phyloP scores from a whole-genome alignment of 148 eudicot genomes.

The Bassia scoparia region DNA sequence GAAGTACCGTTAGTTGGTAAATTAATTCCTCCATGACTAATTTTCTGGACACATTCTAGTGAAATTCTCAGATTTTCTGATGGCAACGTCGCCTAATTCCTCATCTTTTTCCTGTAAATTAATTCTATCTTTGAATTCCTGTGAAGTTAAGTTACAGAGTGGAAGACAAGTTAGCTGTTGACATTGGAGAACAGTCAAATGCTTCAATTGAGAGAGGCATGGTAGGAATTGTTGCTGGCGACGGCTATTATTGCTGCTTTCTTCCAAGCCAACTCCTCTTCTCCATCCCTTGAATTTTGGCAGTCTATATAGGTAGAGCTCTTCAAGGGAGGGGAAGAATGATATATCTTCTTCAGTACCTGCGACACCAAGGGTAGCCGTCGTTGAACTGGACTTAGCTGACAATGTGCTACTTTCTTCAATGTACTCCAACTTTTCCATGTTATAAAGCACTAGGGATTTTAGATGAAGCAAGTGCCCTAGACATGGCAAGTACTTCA shows the following conservation, averaged over 20 bases:
- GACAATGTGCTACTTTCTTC: not conserved
- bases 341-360: not conserved
- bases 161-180: not conserved
- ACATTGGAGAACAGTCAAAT: not conserved
- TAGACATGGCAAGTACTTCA: not conserved
- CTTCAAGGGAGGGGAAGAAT: conserved; percentile 4
- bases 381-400: too few relatives aligned
- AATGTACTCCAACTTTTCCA: not conserved
- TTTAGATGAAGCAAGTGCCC: not conserved
- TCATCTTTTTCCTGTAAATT: not conserved
- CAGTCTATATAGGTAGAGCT: not conserved
- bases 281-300: conserved; percentile 7
- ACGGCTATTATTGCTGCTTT: not conserved
- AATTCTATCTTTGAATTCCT: not conserved
- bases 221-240: too few relatives aligned
- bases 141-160: not conserved
- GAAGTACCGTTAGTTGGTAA: too few relatives aligned
- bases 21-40: too few relatives aligned
- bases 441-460: not conserved
- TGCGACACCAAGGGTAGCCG: too few relatives aligned
- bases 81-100: not conserved
- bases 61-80: too few relatives aligned
- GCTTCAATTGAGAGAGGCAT: not conserved
- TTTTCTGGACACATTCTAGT: too few relatives aligned
- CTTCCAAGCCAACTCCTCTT: not conserved